A percentile compares a stretch with the other conserved stretches of the same genome.
phyloP scores from a whole-genome alignment of 495 filamentous ascomycete genomes.

The Chaetomidium leptoderma region DNA sequence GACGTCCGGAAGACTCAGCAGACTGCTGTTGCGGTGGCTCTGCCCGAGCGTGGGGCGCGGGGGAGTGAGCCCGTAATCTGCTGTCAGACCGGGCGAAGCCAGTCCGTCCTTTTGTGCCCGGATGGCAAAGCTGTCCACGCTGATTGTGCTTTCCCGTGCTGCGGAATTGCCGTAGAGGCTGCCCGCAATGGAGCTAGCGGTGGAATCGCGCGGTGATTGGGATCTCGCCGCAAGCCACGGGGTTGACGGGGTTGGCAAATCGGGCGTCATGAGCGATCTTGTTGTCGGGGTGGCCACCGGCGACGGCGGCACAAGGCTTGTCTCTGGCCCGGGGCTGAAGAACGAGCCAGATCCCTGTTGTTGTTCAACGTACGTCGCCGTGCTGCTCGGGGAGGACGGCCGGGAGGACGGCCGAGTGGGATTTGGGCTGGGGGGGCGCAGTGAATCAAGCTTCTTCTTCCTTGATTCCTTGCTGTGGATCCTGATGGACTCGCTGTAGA shows the following conservation, averaged over 20 bases:
- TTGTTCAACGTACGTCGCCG: conserved; percentile 13
- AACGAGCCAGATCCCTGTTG: conserved; percentile 10
- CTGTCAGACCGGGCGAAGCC: conserved; percentile 31
- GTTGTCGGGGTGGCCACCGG: conserved; percentile 10
- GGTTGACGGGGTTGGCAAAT: conserved; percentile 20
- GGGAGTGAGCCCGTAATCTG: conserved; percentile 25
- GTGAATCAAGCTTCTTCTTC: conserved; percentile 31
- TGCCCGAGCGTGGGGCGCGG: conserved; percentile 28
- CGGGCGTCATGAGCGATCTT: conserved; percentile 20
- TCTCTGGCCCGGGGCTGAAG: conserved; percentile 22
- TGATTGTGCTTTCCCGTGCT: conserved; percentile 33
- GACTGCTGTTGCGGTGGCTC: conserved; percentile 33
- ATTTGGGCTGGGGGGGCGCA: conserved; percentile 16
- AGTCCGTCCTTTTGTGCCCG: conserved; percentile 39
- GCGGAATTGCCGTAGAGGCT: conserved; percentile 25
- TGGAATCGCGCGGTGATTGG: conserved; percentile 26
- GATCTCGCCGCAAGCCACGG: conserved; percentile 24
- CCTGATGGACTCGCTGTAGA: conserved; percentile 51
- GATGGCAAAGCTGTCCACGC: conserved; percentile 39
- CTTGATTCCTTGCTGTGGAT: conserved; percentile 36
- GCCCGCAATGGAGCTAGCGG: conserved; percentile 26
- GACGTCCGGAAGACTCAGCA: conserved; percentile 51
- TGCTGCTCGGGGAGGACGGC: conserved; percentile 20
- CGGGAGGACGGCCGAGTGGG: conserved; percentile 24
- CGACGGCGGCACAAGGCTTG: conserved; percentile 19